Evolutionary conservation across 768 basidiomycete species (phyloP).

Genomic region (Lyophyllum atratum): DNA sequence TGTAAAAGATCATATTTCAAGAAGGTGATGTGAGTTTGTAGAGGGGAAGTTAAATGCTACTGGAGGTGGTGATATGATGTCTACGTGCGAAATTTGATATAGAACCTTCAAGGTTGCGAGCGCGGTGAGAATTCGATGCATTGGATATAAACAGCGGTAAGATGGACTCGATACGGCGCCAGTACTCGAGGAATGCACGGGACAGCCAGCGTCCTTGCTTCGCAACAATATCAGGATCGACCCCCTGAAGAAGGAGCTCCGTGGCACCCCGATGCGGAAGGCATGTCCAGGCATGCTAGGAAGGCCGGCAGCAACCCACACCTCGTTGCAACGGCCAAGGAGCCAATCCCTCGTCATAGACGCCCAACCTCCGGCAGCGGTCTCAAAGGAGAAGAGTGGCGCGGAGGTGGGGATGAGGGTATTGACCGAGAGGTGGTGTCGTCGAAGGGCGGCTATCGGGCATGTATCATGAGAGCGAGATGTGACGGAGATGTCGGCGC

Average conservation of each 20-base stretch:
- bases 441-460: no score
- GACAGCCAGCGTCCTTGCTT: neutral
- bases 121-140: neutral
- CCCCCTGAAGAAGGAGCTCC: neutral
- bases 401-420: no score
- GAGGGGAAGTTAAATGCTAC: no score
- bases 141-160: neutral
- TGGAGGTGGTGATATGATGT: no score
- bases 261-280: neutral
- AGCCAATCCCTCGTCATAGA: neutral
- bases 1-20: no score
- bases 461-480: neutral
- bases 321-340: neutral
- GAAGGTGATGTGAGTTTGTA: no score
- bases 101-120: neutral
- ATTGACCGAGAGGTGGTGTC: no score
- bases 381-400: no score
- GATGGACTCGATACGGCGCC: neutral
- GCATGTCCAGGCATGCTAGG: neutral
- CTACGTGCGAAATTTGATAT: no score
- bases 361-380: no score
- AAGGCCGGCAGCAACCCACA: neutral
- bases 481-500: conserved; percentile 31
- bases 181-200: neutral
- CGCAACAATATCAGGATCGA: neutral